phyloP scores from a whole-genome alignment of 768 basidiomycete genomes.

The Rhodotorula kratochvilovae region DNA sequence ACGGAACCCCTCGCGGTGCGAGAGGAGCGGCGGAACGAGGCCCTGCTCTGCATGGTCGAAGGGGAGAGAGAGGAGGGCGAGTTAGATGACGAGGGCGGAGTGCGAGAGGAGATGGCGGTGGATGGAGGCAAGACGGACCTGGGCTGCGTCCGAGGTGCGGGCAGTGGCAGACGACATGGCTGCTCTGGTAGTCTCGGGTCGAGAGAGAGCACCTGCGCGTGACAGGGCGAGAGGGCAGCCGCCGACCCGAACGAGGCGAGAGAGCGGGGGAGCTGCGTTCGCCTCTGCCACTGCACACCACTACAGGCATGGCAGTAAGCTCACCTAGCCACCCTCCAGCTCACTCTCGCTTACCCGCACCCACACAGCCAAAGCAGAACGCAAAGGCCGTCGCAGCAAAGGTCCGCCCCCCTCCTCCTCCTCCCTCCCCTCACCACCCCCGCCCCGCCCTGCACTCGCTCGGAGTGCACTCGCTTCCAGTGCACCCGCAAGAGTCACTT shows the following conservation, averaged over 20 bases:
- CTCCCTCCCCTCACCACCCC: not conserved
- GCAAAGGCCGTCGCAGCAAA: slow-evolving; percentile 7
- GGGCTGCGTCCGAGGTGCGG: not conserved
- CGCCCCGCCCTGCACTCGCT: not conserved
- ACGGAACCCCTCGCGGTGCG: slow-evolving; percentile 25
- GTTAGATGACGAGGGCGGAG: not conserved
- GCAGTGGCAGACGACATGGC: not conserved
- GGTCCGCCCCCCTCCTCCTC: not conserved
- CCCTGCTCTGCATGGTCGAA: not conserved
- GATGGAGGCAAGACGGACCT: not conserved
- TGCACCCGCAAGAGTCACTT: too few relatives aligned
- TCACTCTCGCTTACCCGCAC: too few relatives aligned
- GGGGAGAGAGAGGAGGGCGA: not conserved
- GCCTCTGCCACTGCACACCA: too few relatives aligned
- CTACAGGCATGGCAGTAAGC: too few relatives aligned
- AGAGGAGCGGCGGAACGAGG: slow-evolving; percentile 19
- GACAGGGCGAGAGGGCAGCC: not conserved
- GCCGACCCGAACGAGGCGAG: too few relatives aligned
- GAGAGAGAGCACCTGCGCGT: not conserved
- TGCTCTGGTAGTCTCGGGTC: not conserved
- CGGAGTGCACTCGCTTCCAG: too few relatives aligned
- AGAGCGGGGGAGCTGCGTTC: too few relatives aligned
- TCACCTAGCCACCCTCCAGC: not conserved
- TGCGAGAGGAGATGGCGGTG: not conserved
- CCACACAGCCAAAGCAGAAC: slow-evolving; percentile 11